These are phyloP conservation scores for Saccharomyces jurei DNA, from an alignment of 805 yeast species.

Conservation along the genomic window DNA sequence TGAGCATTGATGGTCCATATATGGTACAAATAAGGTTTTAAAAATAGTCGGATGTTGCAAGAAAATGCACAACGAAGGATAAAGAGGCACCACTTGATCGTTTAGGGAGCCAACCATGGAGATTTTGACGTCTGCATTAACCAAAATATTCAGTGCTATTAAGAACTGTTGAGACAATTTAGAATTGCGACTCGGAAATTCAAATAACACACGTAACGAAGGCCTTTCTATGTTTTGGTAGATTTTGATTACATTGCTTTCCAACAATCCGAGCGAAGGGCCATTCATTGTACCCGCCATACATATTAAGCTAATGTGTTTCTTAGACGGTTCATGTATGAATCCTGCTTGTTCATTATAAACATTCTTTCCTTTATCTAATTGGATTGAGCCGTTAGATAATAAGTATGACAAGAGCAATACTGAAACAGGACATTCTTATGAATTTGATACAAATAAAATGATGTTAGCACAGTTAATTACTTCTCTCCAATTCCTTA, in stretches of 20 bases:
- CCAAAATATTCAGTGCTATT: slow-evolving; percentile 56
- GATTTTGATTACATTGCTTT: slow-evolving; percentile 73
- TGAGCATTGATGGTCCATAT: slow-evolving; percentile 79
- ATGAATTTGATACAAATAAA: slow-evolving; percentile 88
- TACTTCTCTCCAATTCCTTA: slow-evolving; percentile 54
- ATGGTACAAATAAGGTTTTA: slow-evolving; percentile 69
- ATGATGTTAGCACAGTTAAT: slow-evolving; percentile 64
- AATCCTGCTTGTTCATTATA: not conserved
- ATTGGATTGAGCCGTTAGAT: slow-evolving; percentile 42
- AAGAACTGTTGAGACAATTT: slow-evolving; percentile 63
- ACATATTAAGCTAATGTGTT: not conserved
- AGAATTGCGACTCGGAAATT: slow-evolving; percentile 71
- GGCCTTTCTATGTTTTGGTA: slow-evolving; percentile 85
- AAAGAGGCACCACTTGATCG: slow-evolving; percentile 89
- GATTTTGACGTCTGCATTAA: slow-evolving; percentile 65
- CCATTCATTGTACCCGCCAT: slow-evolving; percentile 97
- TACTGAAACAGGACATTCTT: slow-evolving; percentile 88
- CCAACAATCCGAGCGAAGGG: slow-evolving; percentile 85
- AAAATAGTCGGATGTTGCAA: slow-evolving; percentile 82
- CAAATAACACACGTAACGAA: slow-evolving; percentile 77
- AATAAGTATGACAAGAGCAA: slow-evolving; percentile 68
- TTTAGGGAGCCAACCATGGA: slow-evolving; percentile 82
- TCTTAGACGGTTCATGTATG: not conserved
- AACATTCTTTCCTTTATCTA: slow-evolving; percentile 21
- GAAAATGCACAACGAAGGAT: slow-evolving; percentile 77